Evolutionary conservation across 1,139 yeast genomes (phyloP).

Genomic region (Insectozyma bohioensis): DNA sequence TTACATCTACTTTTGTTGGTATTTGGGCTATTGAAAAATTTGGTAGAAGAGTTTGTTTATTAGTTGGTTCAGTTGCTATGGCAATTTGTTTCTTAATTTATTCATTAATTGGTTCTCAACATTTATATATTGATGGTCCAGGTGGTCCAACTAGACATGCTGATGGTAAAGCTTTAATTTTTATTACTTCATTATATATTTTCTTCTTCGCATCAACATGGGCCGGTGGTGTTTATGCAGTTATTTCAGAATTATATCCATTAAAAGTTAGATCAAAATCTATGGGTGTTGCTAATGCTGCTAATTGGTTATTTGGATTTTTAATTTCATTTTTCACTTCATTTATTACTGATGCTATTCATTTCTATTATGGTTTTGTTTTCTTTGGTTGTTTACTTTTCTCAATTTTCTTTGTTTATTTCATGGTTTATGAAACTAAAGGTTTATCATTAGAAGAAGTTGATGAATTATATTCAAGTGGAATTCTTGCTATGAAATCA

Average conservation of each 20-base stretch:
- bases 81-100: slow-evolving; percentile 58
- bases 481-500: slow-evolving; percentile 49
- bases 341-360: slow-evolving; percentile 51
- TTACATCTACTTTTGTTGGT: slow-evolving; percentile 70
- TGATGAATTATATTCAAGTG: slow-evolving; percentile 55
- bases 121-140: slow-evolving; percentile 56
- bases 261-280: slow-evolving; percentile 78
- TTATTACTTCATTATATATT: slow-evolving; percentile 75
- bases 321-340: slow-evolving; percentile 76
- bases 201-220: slow-evolving; percentile 76
- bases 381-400: slow-evolving; percentile 67
- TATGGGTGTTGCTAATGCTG: slow-evolving; percentile 71
- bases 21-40: slow-evolving; percentile 64
- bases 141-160: slow-evolving; percentile 36
- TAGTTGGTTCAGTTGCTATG: slow-evolving; percentile 50
- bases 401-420: slow-evolving; percentile 54
- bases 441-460: slow-evolving; percentile 64
- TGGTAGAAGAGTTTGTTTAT: slow-evolving; percentile 68
- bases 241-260: slow-evolving; percentile 78
- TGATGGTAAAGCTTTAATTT: slow-evolving; percentile 74
- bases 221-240: slow-evolving; percentile 84
- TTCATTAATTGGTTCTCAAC: slow-evolving; percentile 59
- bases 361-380: slow-evolving; percentile 65
- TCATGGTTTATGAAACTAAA: slow-evolving; percentile 60
- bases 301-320: slow-evolving; percentile 82